phyloP scores from a whole-genome alignment of 2,329 filamentous ascomycete species.

The Nothophaeocryptopus gaeumannii region DNA sequence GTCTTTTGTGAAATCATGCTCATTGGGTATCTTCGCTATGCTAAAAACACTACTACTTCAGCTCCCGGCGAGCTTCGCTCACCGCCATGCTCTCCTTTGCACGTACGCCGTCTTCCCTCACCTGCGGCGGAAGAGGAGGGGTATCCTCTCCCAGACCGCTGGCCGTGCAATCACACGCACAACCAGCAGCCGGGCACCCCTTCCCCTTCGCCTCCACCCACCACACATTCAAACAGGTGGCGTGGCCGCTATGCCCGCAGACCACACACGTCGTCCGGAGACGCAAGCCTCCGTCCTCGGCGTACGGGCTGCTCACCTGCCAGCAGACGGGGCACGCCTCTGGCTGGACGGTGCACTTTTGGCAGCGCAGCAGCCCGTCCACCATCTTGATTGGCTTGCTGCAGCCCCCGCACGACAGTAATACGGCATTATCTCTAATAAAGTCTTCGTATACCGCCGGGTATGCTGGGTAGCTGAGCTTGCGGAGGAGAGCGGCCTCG shows the following conservation, averaged over 20 bases:
- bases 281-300: neutral
- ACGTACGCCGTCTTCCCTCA: slow-evolving; percentile 43
- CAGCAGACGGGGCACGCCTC: slow-evolving; percentile 46
- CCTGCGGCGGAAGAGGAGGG: slow-evolving; percentile 30
- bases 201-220: slow-evolving; percentile 50
- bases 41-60: slow-evolving; percentile 7
- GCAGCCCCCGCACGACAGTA: slow-evolving; percentile 56
- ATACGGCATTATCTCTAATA: slow-evolving; percentile 53
- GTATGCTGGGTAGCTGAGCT: slow-evolving; percentile 54
- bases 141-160: slow-evolving; percentile 20
- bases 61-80: slow-evolving; percentile 33
- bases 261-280: slow-evolving; percentile 52
- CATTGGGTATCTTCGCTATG: too few species aligned
- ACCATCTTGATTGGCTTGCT: slow-evolving; percentile 50
- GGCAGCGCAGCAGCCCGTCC: slow-evolving; percentile 52
- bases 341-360: slow-evolving; percentile 48
- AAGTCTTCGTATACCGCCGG: slow-evolving; percentile 58
- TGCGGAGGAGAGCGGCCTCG: slow-evolving; percentile 56
- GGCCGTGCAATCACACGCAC: slow-evolving; percentile 54
- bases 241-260: slow-evolving; percentile 61
- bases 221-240: slow-evolving; percentile 57
- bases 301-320: slow-evolving; percentile 42
- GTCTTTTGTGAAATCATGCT: too few species aligned
- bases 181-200: slow-evolving; percentile 59
- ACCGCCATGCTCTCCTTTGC: slow-evolving; percentile 45